Evolutionary conservation across 176 grass and related monocot species (phyloP), one percentile per base, ranked within the genome.

Genomic region (Cenchrus fungigraminus): DNA sequence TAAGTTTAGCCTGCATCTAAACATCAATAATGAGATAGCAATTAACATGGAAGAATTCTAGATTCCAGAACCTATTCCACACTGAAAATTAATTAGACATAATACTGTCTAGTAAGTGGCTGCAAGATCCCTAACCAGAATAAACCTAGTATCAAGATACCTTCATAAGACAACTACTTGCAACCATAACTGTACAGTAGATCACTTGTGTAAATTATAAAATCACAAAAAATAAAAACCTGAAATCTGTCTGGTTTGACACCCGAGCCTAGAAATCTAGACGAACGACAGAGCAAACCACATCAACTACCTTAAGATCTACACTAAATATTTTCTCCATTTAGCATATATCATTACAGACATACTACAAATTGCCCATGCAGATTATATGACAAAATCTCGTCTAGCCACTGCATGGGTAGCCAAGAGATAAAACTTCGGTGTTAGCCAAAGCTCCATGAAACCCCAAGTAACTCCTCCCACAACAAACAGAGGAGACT

Each of bases 1-100:
- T 32, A 75, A 76, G 9, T 42, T 15, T 43, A 76, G 51, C 0
- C 34, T 82, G 25, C 43, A 77, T 59, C 17, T 82, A 77, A 76
- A 20, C 22, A 77, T 52, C 29, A 62, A 43, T 44, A 43, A 28
- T 15, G 63, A 62, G 17, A 65, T 47, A 65, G 63, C 19, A 69
- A 44, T 45, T 82, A 45, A 4, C 6, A 67, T 28, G 43, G 20
- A 15, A 62, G 12, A 74, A 65, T 5, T 29, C 44, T 19, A 47
- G 68, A 25, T 17, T 49, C 55, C n/a, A 78, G 46, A 15, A 55
- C 37, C 52, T 64, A 42, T 47, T 47, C 25, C 25, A 17, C 37
- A 19, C 31, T 49, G 16, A 25, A 54, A 85, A 70, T 60, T 19
- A 76, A 76, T 16, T 37, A 60, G 20, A 65, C 31, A 37, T 68